Evolutionary conservation across 2,329 filamentous ascomycete genomes (phyloP), one percentile per base, ranked within the genome.

Genomic region (Ophiostoma sp.): DNA sequence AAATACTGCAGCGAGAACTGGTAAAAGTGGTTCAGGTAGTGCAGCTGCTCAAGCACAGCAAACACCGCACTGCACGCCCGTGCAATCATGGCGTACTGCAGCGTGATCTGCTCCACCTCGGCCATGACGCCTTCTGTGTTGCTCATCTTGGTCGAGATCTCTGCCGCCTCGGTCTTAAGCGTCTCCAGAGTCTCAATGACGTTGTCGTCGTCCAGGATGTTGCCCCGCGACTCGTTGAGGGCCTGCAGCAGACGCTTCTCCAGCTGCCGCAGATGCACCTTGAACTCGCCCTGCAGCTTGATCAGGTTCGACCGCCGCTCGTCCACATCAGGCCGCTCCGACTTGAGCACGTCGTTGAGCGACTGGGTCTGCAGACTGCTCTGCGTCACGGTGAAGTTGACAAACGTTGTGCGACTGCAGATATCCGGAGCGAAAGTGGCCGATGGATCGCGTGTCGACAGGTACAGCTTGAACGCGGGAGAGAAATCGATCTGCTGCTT

Each of bases 401-500:
- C 95, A 79, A 99, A 97, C 0, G 96, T 99, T 6, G 95, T 98
- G 75, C 96, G 87, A 83, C 93, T 97, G 87, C 96, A 99, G 72
- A 99, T 92, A 76, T 99, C 95, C 0, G 95, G 96, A 7, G 95
- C 88, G 77, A 99, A 99, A 7, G 89, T 92, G 40, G 95, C 86
- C 58, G 96, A 99, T 0, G 96, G 96, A 80, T 99, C 95, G 75
- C 94, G 86, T 1, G 96, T 99, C 0, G 94, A 97, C 52, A 99
- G 82, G 77, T 96, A 99, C 44, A 99, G 85, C 80, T 90, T 95
- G 84, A 99, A 99, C 0, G 93, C 88, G 1, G 95, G 94, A 66
- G 95, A 99, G 80, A 99, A 99, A 78, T 99, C 95, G 73, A 99
- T 99, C 79, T 99, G 93, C 79, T 99, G 96, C 79, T 95, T 97